Conservation (phyloP, 345 rosid genomes). For the Gossypium thurberi region DNA sequence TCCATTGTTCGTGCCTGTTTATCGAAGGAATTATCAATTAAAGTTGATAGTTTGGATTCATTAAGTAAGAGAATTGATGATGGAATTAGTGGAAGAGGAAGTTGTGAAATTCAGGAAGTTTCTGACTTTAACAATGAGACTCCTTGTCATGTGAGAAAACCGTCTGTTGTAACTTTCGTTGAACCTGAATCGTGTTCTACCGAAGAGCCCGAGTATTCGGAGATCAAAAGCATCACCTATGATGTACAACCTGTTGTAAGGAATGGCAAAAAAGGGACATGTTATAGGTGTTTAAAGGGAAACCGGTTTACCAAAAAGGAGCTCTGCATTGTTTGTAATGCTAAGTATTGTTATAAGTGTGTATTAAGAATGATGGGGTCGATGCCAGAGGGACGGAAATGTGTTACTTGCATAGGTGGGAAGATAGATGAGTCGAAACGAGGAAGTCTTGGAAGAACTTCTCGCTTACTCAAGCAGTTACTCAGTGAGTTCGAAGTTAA, state of each 20-base stretch:
- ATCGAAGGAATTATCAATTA: constrained; percentile 24
- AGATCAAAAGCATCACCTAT: constrained; percentile 25
- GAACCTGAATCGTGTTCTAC: constrained; percentile 36
- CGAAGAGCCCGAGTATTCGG: constrained; percentile 34
- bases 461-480: constrained; percentile 49
- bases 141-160: constrained; percentile 31
- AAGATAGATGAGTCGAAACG: constrained; percentile 56
- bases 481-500: constrained; percentile 44
- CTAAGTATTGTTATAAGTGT: constrained; percentile 68
- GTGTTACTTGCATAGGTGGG: constrained; percentile 58
- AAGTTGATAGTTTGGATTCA: constrained; percentile 19
- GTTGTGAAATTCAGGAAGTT: constrained; percentile 18
- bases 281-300: constrained; percentile 67
- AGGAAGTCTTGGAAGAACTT: constrained; percentile 48
- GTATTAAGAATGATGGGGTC: constrained; percentile 82
- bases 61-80: constrained; percentile 12
- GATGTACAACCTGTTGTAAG: constrained; percentile 38
- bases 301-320: constrained; percentile 65
- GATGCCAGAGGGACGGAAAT: constrained; percentile 93
- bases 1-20: constrained; percentile 4
- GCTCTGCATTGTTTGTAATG: constrained; percentile 74
- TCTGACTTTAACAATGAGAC: constrained; percentile 20
- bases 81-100: constrained; percentile 8
- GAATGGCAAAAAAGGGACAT: constrained; percentile 64
- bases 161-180: constrained; percentile 42